Base-by-base conservation (phyloP, 441 rosid species). In the Pelargonium myrrhifolium region DNA sequence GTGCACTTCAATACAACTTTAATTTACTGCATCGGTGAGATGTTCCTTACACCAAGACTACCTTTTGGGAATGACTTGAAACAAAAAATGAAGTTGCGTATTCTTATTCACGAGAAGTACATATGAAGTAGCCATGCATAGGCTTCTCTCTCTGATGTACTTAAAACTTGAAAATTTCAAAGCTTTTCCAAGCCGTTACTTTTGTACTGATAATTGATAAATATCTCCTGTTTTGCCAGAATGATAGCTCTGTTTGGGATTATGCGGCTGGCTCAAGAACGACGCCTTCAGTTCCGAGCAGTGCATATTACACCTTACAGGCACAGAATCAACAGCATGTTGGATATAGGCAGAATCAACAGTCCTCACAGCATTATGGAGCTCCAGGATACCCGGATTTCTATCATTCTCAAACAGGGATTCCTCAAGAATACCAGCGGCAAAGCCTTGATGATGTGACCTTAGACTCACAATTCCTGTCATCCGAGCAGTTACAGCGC, bases 311-410 rank as follows among this genome's bases (percentile, higher is more conserved):
- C 65, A 62, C 28, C 72, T 68, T 70, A 22, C 73, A 22, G 17
- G 69, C 64, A 15, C 78, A 68, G 58, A 72, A 64, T 59, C 80
- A 66, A 62, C 87, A 35, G 26, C 68, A 24, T 68, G 67, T 65
- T 22, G 68, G 74, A 51, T 72, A 81, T 64, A 73, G 17, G 24
- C 82, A 73, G 11, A 62, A 56, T 39, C 79, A 73, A 67, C 85
- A 53, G 70, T 73, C 64, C 20, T 24, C 78, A 8, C 76, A 67
- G 60, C 64, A 73, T 28, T 72, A 79, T 42, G 79, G 60, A 68
- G 53, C 77, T 65, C 64, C 17, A 6, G 72, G 65, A 49, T 56
- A 65, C 62, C 65, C 74, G 11, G 66, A 42, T 56, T 7, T 28
- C 14, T 56, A 61, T 55, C 68, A 55, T 63, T 62, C 82, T 66